Conservation (phyloP, 2,329 filamentous ascomycete species). For the Colletotrichum sp. region DNA sequence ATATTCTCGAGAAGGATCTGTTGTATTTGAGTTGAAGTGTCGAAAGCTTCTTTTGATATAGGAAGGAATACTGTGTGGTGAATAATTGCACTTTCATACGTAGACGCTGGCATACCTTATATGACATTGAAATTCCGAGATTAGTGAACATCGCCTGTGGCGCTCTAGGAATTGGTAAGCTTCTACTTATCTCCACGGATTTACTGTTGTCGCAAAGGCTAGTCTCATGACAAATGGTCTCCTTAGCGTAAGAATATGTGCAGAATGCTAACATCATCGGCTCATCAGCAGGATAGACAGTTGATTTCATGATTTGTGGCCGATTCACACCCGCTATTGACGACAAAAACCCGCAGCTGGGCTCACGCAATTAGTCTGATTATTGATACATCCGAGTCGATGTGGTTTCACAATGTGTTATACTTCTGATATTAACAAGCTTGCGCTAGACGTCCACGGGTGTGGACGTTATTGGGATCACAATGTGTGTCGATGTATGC, state of each 20-base stretch:
- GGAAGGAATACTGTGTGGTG: not conserved
- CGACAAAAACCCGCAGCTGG: not conserved
- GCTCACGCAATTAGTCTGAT: not conserved
- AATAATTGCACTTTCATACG: not conserved
- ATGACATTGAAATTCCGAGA: not conserved
- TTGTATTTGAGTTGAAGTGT: too few species aligned
- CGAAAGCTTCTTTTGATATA: not conserved
- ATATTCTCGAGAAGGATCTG: not conserved
- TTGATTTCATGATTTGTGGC: not conserved
- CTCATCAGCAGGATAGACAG: not conserved
- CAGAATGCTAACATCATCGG: not conserved
- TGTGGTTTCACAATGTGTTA: rapidly evolving
- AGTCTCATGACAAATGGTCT: not conserved
- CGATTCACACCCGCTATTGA: not conserved
- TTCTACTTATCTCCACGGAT: not conserved
- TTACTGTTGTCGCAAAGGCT: not conserved
- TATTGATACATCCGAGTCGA: not conserved
- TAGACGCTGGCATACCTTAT: not conserved
- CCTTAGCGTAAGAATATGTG: not conserved
- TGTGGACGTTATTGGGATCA: not conserved
- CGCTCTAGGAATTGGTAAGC: not conserved
- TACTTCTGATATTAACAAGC: not conserved
- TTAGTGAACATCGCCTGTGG: not conserved
- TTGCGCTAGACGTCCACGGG: not conserved
- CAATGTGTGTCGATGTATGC: not conserved